A percentile compares a stretch with the other conserved stretches of the same genome.
Evolutionary conservation across 1,284 basidiomycete genomes (phyloP).

Genomic region (Volvariella volvacea): DNA sequence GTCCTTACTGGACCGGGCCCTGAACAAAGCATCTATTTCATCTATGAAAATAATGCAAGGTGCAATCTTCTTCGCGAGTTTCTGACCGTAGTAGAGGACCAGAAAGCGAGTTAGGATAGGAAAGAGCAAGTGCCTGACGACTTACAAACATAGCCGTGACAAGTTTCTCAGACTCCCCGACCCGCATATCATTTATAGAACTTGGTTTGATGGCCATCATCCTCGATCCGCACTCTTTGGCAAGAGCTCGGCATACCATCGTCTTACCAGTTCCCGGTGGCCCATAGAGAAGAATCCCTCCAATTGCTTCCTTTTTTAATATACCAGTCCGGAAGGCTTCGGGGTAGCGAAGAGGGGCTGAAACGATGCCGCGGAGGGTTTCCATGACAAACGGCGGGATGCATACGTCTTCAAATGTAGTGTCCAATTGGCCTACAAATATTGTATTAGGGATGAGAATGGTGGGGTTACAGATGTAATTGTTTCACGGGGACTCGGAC

Average conservation of each 20-base stretch:
- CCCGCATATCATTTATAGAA: constrained; percentile 7
- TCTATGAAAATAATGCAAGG: constrained; percentile 16
- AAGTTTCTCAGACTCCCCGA: constrained; percentile 11
- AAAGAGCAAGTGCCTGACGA: background rate
- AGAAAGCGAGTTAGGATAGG: too few species aligned
- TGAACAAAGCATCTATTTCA: constrained; percentile 13
- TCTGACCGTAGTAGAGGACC: constrained; percentile 4
- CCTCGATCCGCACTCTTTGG: constrained; percentile 10
- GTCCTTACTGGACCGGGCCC: constrained; percentile 6
- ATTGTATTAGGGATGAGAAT: background rate
- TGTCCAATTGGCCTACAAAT: constrained; percentile 8
- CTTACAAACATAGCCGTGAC: constrained; percentile 10
- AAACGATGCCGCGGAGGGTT: constrained; percentile 12
- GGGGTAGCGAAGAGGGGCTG: constrained; percentile 12
- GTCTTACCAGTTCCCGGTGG: constrained; percentile 14
- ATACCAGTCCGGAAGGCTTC: constrained; percentile 12
- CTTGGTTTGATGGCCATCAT: constrained; percentile 13
- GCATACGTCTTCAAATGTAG: constrained; percentile 12
- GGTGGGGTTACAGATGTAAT: too few species aligned
- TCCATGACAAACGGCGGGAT: constrained; percentile 10
- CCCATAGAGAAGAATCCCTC: constrained; percentile 12
- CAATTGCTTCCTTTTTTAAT: constrained; percentile 11
- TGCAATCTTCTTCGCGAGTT: constrained; percentile 11
- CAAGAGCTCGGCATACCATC: constrained; percentile 13
- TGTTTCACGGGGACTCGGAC: too few species aligned